Evolutionary conservation across 768 basidiomycete genomes (phyloP).

Genomic region (Candolleomyces efflorescens): DNA sequence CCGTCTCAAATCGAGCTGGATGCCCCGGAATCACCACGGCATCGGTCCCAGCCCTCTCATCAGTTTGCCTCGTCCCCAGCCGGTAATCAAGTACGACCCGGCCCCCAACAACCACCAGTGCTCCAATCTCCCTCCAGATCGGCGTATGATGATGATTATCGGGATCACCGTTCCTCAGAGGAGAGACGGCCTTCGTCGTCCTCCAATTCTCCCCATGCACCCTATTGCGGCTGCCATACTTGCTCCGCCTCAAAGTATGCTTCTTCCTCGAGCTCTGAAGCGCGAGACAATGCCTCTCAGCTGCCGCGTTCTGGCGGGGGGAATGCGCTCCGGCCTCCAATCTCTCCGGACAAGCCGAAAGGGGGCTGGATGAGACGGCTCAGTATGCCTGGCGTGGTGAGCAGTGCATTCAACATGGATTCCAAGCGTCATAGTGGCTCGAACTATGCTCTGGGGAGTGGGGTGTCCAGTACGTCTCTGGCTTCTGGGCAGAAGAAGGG

Average conservation of each 20-base stretch:
- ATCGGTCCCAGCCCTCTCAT: conserved; percentile 3
- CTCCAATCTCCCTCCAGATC: conserved; percentile 24
- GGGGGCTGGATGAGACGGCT: conserved; percentile 69
- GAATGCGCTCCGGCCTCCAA: conserved; percentile 13
- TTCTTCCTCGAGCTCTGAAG: conserved; percentile 18
- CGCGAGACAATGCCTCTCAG: conserved; percentile 28
- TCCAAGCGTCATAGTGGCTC: conserved; percentile 33
- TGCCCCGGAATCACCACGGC: conserved; percentile 10
- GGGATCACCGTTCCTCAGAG: conserved; percentile 12
- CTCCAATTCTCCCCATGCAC: conserved; percentile 38
- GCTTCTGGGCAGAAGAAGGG: conserved; percentile 1
- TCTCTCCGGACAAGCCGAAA: conserved; percentile 48
- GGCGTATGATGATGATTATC: conserved; percentile 16
- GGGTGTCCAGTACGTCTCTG: conserved; percentile 20
- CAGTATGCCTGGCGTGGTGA: conserved; percentile 59
- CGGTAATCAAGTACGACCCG: conserved; percentile 6
- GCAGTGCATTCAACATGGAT: conserved; percentile 55
- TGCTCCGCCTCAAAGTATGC: conserved; percentile 61
- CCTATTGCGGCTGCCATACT: conserved; percentile 62
- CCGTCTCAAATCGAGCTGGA: conserved; percentile 22
- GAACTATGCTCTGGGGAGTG: conserved; percentile 23
- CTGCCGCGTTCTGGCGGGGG: conserved; percentile 3
- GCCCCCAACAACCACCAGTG: conserved; percentile 16
- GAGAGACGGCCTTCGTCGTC: conserved; percentile 11
- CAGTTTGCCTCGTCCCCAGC: background rate